These are phyloP conservation scores for Hyparrhenia diplandra DNA, from an alignment of 176 grass and related monocot genomes.

Conservation along the genomic window DNA sequence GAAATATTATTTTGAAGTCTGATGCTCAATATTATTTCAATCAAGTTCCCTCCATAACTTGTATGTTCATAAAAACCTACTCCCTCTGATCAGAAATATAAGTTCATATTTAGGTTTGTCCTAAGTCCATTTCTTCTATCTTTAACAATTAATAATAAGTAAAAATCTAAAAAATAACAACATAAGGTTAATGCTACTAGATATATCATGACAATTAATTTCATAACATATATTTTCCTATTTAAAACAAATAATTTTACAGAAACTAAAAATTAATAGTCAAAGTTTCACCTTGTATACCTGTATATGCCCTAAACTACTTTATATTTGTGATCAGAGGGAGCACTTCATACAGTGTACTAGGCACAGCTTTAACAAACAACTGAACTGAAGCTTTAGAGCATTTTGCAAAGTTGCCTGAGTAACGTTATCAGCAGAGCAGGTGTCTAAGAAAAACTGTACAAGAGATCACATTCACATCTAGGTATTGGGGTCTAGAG, in stretches of 20 bases:
- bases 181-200: background rate
- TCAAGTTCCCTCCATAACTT: background rate
- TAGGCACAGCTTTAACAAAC: background rate
- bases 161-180: background rate
- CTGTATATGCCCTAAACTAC: too few species aligned
- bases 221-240: background rate
- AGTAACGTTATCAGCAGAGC: background rate
- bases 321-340: background rate
- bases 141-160: background rate
- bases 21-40: background rate
- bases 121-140: background rate
- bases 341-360: background rate
- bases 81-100: background rate
- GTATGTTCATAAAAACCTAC: background rate
- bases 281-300: background rate
- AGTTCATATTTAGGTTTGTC: background rate
- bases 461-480: background rate
- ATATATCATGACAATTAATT: background rate
- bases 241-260: background rate
- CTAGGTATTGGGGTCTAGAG: background rate
- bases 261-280: background rate
- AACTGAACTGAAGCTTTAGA: background rate
- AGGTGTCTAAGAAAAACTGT: background rate
- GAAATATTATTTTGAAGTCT: background rate
- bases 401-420: background rate